These are phyloP conservation scores for Trametes meyenii DNA, from an alignment of 768 basidiomycete genomes.

Conservation along the genomic window DNA sequence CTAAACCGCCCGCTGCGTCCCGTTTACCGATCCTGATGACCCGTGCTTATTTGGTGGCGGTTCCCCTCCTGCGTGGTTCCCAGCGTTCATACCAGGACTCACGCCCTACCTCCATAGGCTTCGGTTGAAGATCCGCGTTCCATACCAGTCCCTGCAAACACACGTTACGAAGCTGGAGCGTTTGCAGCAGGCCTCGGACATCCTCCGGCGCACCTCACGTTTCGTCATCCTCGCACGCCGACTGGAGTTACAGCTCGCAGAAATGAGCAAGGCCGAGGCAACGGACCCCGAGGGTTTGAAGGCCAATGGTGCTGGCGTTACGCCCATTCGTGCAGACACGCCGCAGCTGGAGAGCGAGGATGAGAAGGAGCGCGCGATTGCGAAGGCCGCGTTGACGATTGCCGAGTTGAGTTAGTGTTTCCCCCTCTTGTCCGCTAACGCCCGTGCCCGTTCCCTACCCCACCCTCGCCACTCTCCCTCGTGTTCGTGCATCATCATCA, in stretches of 20 bases:
- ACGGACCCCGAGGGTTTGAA: conserved; percentile 8
- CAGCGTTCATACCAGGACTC: background rate
- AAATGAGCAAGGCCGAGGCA: conserved; percentile 47
- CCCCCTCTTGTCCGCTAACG: background rate
- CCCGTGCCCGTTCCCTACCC: background rate
- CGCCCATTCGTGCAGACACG: conserved; percentile 13
- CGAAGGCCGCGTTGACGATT: conserved; percentile 93
- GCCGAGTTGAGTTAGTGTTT: conserved; percentile 80
- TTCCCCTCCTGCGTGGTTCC: background rate
- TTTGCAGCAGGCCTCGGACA: conserved; percentile 81
- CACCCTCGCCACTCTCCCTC: background rate
- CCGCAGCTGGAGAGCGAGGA: conserved; percentile 55
- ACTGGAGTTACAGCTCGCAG: conserved; percentile 83
- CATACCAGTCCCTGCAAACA: conserved; percentile 73
- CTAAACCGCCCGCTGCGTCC: background rate
- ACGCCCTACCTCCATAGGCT: conserved; percentile 51
- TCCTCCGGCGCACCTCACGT: conserved; percentile 80
- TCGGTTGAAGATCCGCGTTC: conserved; percentile 81
- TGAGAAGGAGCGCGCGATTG: conserved; percentile 83
- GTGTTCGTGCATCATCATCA: background rate
- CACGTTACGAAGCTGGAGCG: conserved; percentile 76
- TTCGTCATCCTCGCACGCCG: conserved; percentile 84
- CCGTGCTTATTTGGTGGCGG: background rate
- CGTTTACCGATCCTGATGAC: too few species aligned
- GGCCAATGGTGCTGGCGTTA: conserved; percentile 10